Evolutionary conservation across 169 alveolate species (phyloP).

Genomic region (Plasmodium ovale): DNA sequence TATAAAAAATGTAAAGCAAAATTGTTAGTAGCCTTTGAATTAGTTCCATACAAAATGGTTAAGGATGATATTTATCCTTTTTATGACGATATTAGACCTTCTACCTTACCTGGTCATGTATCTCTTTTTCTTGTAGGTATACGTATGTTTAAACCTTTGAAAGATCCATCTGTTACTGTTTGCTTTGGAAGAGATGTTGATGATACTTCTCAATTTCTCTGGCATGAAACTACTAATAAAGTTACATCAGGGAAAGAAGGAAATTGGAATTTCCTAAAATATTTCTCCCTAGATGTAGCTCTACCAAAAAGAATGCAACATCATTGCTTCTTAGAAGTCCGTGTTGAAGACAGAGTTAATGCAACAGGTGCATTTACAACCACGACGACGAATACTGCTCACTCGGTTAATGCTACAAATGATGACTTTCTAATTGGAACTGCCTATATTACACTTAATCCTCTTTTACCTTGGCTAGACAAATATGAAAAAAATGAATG

Average conservation of each 20-base stretch:
- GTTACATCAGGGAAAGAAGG: conserved; percentile 83
- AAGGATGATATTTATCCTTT: conserved; percentile 85
- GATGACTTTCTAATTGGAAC: conserved; percentile 81
- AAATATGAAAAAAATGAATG: conserved; percentile 82
- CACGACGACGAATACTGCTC: not conserved
- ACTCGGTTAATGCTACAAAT: conserved; percentile 52
- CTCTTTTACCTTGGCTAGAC: conserved; percentile 88
- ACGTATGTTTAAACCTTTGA: conserved; percentile 87
- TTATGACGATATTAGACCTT: conserved; percentile 92
- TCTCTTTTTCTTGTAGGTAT: conserved; percentile 90
- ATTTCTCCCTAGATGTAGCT: conserved; percentile 80
- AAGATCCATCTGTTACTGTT: conserved; percentile 87
- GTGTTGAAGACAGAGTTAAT: conserved; percentile 74
- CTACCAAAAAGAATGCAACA: conserved; percentile 91
- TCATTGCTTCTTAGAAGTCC: conserved; percentile 86
- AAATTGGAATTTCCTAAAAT: conserved; percentile 81
- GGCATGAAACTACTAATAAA: conserved; percentile 85
- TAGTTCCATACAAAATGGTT: conserved; percentile 84
- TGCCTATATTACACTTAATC: conserved; percentile 86
- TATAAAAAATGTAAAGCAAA: conserved; percentile 88
- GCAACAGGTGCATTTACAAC: conserved; percentile 31
- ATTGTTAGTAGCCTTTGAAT: conserved; percentile 89
- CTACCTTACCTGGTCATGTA: conserved; percentile 85
- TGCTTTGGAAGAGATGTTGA: conserved; percentile 89
- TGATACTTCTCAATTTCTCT: conserved; percentile 84